phyloP scores from a whole-genome alignment of 805 yeast species.

The Ogataea degrootiae region DNA sequence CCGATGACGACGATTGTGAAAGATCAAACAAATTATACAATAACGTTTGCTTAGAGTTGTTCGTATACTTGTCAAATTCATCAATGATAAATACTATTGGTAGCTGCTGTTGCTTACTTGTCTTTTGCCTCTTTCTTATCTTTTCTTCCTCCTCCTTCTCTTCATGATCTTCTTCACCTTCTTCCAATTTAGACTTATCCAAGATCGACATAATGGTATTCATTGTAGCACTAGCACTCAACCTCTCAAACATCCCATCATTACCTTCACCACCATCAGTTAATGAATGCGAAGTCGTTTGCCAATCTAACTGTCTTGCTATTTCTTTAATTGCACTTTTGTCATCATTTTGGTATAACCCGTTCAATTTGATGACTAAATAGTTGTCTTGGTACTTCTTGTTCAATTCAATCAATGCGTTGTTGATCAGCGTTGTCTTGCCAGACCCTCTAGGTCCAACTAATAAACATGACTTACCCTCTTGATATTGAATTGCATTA shows the following conservation, averaged over 20 bases:
- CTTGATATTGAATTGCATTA: constrained; percentile 60
- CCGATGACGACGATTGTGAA: constrained; percentile 49
- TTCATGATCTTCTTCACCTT: constrained; percentile 5
- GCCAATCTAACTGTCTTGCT: constrained; percentile 71
- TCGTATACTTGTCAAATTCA: constrained; percentile 77
- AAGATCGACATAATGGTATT: constrained; percentile 50
- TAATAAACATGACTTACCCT: constrained; percentile 76
- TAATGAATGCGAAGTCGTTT: background rate
- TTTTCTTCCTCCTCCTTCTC: constrained; percentile 10
- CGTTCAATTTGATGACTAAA: constrained; percentile 61
- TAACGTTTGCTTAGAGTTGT: constrained; percentile 70
- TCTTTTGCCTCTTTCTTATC: constrained; percentile 10
- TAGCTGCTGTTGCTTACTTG: constrained; percentile 30
- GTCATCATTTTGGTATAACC: constrained; percentile 71
- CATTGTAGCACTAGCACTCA: constrained; percentile 49
- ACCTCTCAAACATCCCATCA: constrained; percentile 14
- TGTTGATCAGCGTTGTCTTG: constrained; percentile 59
- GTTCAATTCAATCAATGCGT: constrained; percentile 46
- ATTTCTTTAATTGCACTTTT: constrained; percentile 76
- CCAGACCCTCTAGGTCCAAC: constrained; percentile 82
- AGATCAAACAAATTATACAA: constrained; percentile 85
- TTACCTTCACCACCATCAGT: constrained; percentile 12
- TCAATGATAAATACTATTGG: constrained; percentile 79
- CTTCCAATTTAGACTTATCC: constrained; percentile 32
- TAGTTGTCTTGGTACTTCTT: constrained; percentile 44